Evolutionary conservation across 331 rosid species (phyloP).

Genomic region (Arachis monticola): DNA sequence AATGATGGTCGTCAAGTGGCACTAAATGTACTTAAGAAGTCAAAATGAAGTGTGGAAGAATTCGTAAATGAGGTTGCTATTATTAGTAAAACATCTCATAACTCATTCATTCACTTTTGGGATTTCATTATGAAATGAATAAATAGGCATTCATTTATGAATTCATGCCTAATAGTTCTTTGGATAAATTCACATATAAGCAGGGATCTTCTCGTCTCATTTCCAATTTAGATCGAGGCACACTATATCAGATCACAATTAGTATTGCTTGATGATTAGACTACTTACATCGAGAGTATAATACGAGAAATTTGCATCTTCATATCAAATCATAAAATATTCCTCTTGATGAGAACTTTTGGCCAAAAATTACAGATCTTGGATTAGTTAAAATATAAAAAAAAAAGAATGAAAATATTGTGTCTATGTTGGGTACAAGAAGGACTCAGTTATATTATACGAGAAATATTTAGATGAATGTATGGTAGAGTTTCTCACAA

Average conservation of each 20-base stretch:
- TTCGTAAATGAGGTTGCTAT: constrained; percentile 54
- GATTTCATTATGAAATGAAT: constrained; percentile 42
- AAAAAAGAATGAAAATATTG: too few species aligned
- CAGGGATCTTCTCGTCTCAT: not conserved
- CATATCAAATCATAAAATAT: constrained; percentile 52
- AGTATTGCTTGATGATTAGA: constrained; percentile 48
- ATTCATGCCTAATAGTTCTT: constrained; percentile 50
- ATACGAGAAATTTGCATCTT: constrained; percentile 44
- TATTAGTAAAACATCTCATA: constrained; percentile 50
- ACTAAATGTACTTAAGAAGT: constrained; percentile 35
- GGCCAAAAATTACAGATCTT: constrained; percentile 51
- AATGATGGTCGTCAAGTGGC: constrained; percentile 44
- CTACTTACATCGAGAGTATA: constrained; percentile 52
- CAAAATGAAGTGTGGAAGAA: constrained; percentile 43
- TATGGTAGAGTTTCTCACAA: too few species aligned
- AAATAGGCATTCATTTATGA: constrained; percentile 47
- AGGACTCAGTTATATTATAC: too few species aligned
- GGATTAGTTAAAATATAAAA: constrained; percentile 35
- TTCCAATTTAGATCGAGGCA: constrained; percentile 31
- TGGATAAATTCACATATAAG: constrained; percentile 39
- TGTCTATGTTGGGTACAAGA: too few species aligned
- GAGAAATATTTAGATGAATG: too few species aligned
- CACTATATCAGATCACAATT: constrained; percentile 26
- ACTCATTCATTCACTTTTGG: constrained; percentile 47
- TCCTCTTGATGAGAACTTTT: constrained; percentile 40